Evolutionary conservation across 1,139 yeast species (phyloP).

Genomic region (Blastobotrys apis): DNA sequence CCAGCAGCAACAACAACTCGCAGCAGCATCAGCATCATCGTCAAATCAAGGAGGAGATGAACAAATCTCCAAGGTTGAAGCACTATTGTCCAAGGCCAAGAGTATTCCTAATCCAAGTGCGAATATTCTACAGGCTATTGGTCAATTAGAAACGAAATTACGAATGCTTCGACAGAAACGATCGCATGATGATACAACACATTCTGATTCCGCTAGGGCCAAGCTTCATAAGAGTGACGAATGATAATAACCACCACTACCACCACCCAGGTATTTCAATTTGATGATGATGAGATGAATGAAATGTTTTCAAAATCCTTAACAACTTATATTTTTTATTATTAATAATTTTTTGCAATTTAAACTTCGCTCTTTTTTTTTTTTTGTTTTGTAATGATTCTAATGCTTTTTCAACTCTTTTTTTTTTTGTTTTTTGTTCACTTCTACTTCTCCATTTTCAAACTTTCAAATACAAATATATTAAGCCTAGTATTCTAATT

Average conservation of each 20-base stretch:
- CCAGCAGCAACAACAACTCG: conserved; percentile 6
- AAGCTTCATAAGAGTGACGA: no score
- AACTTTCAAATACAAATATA: neutral
- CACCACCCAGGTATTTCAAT: no score
- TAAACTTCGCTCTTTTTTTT: neutral
- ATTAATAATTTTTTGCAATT: neutral
- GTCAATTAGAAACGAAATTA: conserved; percentile 2
- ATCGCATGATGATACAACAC: neutral
- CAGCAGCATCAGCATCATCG: neutral
- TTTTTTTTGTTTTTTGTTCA: neutral
- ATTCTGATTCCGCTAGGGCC: no score
- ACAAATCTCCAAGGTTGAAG: conserved; percentile 3
- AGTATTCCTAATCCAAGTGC: conserved; percentile 1
- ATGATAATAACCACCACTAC: no score
- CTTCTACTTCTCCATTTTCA: neutral
- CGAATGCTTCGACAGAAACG: conserved; percentile 4
- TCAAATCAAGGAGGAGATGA: neutral
- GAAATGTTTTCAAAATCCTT: no score
- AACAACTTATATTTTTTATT: conserved; percentile 1
- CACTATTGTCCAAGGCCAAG: conserved; percentile 6
- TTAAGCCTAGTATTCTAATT: neutral
- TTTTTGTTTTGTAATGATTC: neutral
- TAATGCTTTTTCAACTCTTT: neutral
- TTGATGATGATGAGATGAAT: no score
- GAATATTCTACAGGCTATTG: neutral